These are phyloP conservation scores for Tulasnella sp. DNA, from an alignment of 768 basidiomycete species.

Conservation along the genomic window DNA sequence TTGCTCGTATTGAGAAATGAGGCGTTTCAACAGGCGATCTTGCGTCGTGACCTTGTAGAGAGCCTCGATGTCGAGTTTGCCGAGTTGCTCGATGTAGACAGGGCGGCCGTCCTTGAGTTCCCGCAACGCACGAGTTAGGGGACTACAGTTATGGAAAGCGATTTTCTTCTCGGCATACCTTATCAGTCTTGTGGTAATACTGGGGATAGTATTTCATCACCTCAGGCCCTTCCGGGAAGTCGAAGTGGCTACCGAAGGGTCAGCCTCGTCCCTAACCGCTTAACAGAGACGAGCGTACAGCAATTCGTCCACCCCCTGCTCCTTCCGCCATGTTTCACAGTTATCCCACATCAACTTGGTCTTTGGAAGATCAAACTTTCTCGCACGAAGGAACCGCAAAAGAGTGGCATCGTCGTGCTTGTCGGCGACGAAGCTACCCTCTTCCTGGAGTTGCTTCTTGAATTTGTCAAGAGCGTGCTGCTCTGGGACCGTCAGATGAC, in stretches of 20 bases:
- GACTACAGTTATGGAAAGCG: neutral
- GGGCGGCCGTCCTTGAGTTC: slow-evolving; percentile 82
- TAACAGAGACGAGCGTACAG: slow-evolving; percentile 54
- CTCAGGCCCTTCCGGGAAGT: slow-evolving; percentile 77
- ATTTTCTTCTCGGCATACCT: slow-evolving; percentile 52
- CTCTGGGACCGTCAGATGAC: slow-evolving; percentile 67
- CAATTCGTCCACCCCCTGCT: slow-evolving; percentile 79
- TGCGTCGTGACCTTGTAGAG: slow-evolving; percentile 81
- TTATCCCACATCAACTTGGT: slow-evolving; percentile 82
- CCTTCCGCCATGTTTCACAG: slow-evolving; percentile 88
- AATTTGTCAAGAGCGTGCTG: slow-evolving; percentile 69
- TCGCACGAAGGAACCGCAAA: slow-evolving; percentile 83
- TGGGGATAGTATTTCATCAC: slow-evolving; percentile 95
- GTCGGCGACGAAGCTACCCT: slow-evolving; percentile 62
- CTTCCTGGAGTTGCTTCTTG: slow-evolving; percentile 63
- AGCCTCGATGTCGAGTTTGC: slow-evolving; percentile 82
- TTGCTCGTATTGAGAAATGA: slow-evolving; percentile 93
- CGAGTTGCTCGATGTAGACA: slow-evolving; percentile 91
- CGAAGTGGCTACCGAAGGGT: slow-evolving; percentile 64
- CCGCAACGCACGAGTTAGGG: neutral
- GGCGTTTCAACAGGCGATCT: slow-evolving; percentile 84
- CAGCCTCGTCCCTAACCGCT: slow-evolving; percentile 17
- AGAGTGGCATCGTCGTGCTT: slow-evolving; percentile 73
- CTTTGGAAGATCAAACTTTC: slow-evolving; percentile 84
- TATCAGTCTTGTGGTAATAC: slow-evolving; percentile 95